These are phyloP conservation scores for Ceratobasidium theobromae DNA, from an alignment of 1,284 basidiomycete genomes.

Conservation along the genomic window DNA sequence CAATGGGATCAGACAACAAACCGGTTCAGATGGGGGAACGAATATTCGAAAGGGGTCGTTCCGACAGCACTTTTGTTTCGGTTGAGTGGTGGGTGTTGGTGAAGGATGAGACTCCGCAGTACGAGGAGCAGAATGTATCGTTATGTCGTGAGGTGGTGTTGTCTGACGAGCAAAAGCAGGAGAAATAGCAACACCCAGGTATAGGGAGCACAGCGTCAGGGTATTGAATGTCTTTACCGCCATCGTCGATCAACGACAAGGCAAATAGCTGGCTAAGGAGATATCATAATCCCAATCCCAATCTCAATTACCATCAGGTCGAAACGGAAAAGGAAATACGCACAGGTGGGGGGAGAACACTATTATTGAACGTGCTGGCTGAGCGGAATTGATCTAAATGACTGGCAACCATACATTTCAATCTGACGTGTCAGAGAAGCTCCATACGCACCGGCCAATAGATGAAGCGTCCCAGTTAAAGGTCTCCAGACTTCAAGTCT, in stretches of 20 bases:
- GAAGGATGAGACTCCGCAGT: background rate
- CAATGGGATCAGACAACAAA: slow-evolving; percentile 66
- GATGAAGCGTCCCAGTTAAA: no score
- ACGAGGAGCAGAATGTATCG: background rate
- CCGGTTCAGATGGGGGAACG: slow-evolving; percentile 43
- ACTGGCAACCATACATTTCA: no score
- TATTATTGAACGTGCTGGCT: no score
- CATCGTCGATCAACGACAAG: slow-evolving; percentile 31
- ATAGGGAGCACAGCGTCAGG: background rate
- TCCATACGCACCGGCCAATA: no score
- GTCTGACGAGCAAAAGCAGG: background rate
- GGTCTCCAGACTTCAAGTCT: no score
- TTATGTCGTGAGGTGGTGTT: background rate
- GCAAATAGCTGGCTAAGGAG: background rate
- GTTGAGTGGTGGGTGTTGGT: background rate
- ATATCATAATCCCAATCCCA: background rate
- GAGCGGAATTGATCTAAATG: no score
- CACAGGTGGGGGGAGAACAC: no score
- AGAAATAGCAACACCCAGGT: background rate
- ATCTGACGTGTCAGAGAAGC: background rate
- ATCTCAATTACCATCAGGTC: background rate
- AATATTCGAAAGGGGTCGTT: slow-evolving; percentile 23
- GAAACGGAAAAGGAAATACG: no score
- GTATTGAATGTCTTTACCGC: background rate
- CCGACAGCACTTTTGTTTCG: slow-evolving; percentile 1